phyloP scores from a whole-genome alignment of 495 filamentous ascomycete species.

The Amphirosellinia nigrospora region DNA sequence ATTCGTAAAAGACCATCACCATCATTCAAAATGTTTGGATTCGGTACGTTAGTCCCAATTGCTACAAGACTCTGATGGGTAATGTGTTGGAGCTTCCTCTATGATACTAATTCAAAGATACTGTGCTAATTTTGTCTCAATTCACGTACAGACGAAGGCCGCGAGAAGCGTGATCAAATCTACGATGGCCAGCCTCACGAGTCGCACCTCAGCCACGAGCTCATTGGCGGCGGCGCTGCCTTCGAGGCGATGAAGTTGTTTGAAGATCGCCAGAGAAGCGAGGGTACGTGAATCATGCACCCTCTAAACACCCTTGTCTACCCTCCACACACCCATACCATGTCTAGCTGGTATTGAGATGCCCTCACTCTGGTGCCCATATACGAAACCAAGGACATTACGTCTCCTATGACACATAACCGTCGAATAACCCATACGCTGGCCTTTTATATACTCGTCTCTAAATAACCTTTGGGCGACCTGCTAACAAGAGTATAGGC shows the following conservation, averaged over 20 bases:
- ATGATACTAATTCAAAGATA: background rate
- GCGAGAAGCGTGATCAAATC: conserved; percentile 65
- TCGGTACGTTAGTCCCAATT: conserved; percentile 38
- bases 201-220: conserved; percentile 72
- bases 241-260: conserved; percentile 83
- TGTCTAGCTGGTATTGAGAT: background rate
- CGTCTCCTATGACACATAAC: background rate
- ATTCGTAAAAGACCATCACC: background rate
- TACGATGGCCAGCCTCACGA: conserved; percentile 61
- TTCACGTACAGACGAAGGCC: conserved; percentile 40
- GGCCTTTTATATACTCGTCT: background rate
- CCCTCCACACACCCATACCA: background rate
- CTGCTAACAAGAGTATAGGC: conserved; percentile 51
- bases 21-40: conserved; percentile 45
- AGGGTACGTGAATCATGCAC: conserved; percentile 57
- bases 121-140: background rate
- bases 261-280: conserved; percentile 74
- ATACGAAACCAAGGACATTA: background rate
- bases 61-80: background rate
- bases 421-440: background rate
- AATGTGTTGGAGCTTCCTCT: background rate
- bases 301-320: background rate
- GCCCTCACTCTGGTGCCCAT: background rate
- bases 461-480: background rate
- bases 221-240: conserved; percentile 75